Base-by-base conservation (phyloP, 1,284 basidiomycete genomes). In the Uromyces viciae-fabae region DNA sequence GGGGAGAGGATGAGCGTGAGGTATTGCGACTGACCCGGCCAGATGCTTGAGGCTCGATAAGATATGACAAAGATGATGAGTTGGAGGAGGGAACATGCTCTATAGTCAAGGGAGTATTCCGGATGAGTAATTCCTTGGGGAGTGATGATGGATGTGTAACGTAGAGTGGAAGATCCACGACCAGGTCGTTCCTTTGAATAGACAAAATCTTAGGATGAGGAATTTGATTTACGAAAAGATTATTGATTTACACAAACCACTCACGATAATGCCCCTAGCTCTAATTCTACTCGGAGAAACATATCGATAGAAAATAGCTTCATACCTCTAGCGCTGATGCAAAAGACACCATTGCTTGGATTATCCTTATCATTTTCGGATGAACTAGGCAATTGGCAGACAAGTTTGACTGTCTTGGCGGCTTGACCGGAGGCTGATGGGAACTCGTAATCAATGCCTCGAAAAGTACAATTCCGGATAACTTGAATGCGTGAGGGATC, bases 131-230 rank as follows among this genome's bases (percentile, higher is more conserved):
- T 5, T 83, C 82, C 43, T 74, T 75, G 0, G 85, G 84, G 22
- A 85, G 78, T 0, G 85, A 84, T 25, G 81, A 81, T 25, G 83
- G 83, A 71, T 85, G 84, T 0, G 83, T 82, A 38, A 85, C 80
- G 68, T 79, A 84, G 62, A 85, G 80, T 0, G 85, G 85, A 19
- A 85, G 54, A 60, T 85, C 84, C 66, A 85, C 80, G 11, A 75
- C 31, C 19, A 84, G 82, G 17, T 83, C 81, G 60, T 83, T 83
- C n/a, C 83, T 84, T 69, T 33, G 15, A 28, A 22, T 9, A n/a
- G n/a, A n/a, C n/a, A n/a, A n/a, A n/a, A n/a, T n/a, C n/a, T n/a
- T n/a, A n/a, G n/a, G n/a, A n/a, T n/a, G n/a, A n/a, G n/a, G n/a
- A n/a, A n/a, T n/a, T n/a, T n/a, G n/a, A n/a, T n/a, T n/a, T n/a